phyloP scores from a whole-genome alignment of 202 grass and related monocot genomes.

The Brachypodium distachyon region DNA sequence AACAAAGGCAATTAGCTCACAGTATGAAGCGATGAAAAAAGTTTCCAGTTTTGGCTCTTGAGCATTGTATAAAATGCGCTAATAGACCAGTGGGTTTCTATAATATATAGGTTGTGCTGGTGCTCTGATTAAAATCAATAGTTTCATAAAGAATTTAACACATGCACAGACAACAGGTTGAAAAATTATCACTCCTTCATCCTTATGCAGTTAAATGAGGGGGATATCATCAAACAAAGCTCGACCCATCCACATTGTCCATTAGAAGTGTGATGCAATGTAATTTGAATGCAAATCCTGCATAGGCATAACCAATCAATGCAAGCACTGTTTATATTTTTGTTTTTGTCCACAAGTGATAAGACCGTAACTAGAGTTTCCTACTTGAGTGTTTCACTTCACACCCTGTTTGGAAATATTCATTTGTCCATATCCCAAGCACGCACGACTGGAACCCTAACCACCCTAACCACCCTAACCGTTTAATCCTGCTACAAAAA shows the following conservation, averaged over 20 bases:
- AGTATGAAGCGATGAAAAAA: background rate
- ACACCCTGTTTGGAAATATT: background rate
- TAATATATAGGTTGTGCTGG: no score
- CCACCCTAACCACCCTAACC: no score
- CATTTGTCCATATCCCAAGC: background rate
- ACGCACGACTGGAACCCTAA: background rate
- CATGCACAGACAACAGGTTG: background rate
- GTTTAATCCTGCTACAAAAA: background rate
- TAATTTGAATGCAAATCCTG: background rate
- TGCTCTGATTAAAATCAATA: background rate
- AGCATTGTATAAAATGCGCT: background rate
- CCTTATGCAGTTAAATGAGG: background rate
- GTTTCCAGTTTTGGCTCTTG: background rate
- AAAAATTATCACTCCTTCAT: background rate
- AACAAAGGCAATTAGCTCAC: background rate
- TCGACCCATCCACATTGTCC: background rate
- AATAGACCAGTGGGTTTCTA: background rate
- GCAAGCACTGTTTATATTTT: background rate
- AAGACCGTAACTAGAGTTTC: background rate
- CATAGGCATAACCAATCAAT: background rate
- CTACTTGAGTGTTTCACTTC: background rate
- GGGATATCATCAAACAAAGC: background rate
- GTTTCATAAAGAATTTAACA: background rate
- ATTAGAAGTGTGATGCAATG: background rate
- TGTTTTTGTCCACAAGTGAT: background rate